These are phyloP conservation scores for Ananas comosus DNA, from an alignment of 176 grass and related monocot species.

Conservation along the genomic window DNA sequence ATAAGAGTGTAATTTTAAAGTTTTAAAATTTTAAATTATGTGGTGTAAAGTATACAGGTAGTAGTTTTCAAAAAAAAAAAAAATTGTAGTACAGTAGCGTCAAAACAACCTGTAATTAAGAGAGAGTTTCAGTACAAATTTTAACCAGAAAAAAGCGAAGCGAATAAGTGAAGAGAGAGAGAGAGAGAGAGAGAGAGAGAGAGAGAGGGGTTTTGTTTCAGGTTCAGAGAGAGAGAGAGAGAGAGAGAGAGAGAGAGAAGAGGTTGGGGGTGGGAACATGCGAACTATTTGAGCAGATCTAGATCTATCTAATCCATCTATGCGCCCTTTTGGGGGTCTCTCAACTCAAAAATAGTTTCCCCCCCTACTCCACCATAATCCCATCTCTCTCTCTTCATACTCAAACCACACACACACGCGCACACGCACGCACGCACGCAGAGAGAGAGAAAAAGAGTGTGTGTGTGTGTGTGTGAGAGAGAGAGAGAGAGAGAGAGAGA, in stretches of 20 bases:
- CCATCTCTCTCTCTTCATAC: slow-evolving; percentile 2
- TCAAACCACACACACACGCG: too few relatives aligned
- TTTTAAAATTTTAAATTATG: too few relatives aligned
- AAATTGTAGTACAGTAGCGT: too few relatives aligned
- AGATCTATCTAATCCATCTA: slow-evolving; percentile 30
- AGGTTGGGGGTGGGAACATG: slow-evolving; percentile 20
- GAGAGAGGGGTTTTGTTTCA: slow-evolving; percentile 6
- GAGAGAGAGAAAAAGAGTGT: too few relatives aligned
- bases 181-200: slow-evolving; percentile 10
- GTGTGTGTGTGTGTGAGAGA: too few relatives aligned
- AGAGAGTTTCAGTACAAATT: too few relatives aligned
- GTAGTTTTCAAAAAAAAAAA: too few relatives aligned
- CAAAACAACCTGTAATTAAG: too few relatives aligned
- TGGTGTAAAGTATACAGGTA: too few relatives aligned
- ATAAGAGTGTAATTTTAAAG: too few relatives aligned
- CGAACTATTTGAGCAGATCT: slow-evolving; percentile 31
- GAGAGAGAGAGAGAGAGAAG: slow-evolving; percentile 11
- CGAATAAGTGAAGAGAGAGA: not conserved
- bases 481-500: too few relatives aligned
- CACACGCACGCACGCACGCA: too few relatives aligned
- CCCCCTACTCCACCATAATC: not conserved
- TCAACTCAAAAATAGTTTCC: not conserved
- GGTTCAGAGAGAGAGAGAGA: slow-evolving; percentile 8
- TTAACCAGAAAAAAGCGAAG: not conserved
- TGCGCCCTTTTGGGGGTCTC: slow-evolving; percentile 3